phyloP scores from a whole-genome alignment of 1,284 basidiomycete species.

The Pseudozyma flocculosa region DNA sequence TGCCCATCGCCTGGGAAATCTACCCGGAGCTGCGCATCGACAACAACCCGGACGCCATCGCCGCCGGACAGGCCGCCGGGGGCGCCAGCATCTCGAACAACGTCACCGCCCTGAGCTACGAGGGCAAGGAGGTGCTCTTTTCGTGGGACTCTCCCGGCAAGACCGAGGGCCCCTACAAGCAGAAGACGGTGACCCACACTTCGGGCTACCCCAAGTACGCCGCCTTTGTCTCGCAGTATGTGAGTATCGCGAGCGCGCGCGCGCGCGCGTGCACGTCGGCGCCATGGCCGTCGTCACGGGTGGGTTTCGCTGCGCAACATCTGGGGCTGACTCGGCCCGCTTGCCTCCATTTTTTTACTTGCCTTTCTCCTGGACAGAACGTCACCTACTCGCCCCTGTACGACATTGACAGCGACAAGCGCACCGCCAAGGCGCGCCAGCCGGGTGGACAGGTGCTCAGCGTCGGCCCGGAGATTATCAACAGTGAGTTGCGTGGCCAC shows the following conservation, averaged over 20 bases:
- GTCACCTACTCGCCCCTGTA: slow-evolving; percentile 41
- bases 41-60: slow-evolving; percentile 35
- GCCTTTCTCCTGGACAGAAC: slow-evolving; percentile 6
- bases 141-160: slow-evolving; percentile 36
- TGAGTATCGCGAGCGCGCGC: not conserved
- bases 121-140: slow-evolving; percentile 28
- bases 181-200: slow-evolving; percentile 33
- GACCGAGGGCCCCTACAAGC: slow-evolving; percentile 37
- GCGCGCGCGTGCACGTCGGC: no score
- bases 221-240: slow-evolving; percentile 38
- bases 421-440: slow-evolving; percentile 38
- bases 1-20: slow-evolving; percentile 38
- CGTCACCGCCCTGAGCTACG: slow-evolving; percentile 31
- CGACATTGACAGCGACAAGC: slow-evolving; percentile 28
- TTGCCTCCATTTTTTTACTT: no score
- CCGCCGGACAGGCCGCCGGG: slow-evolving; percentile 29
- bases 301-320: no score
- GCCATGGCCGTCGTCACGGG: no score
- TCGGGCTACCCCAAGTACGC: slow-evolving; percentile 31
- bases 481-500: slow-evolving; percentile 9
- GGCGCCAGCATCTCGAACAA: slow-evolving; percentile 42
- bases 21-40: slow-evolving; percentile 38
- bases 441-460: slow-evolving; percentile 27
- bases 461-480: slow-evolving; percentile 22
- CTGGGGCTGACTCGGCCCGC: no score